Conservation (phyloP, 768 basidiomycete species). For the Pleurotus giganteus region DNA sequence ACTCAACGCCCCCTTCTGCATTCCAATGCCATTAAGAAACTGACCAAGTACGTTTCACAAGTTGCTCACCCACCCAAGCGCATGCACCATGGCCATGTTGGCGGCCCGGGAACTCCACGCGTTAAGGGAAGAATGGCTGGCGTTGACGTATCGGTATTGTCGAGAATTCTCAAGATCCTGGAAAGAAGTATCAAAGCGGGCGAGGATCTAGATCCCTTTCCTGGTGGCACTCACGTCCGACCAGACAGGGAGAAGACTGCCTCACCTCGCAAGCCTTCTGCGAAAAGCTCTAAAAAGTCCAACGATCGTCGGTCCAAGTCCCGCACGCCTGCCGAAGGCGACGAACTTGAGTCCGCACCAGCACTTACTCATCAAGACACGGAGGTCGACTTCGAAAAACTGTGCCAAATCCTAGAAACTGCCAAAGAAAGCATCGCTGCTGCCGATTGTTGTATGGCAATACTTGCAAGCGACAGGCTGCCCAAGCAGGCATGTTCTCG, state of each 20-base stretch:
- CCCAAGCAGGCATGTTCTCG: slow-evolving; percentile 72
- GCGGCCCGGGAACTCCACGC: slow-evolving; percentile 43
- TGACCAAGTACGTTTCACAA: slow-evolving; percentile 67
- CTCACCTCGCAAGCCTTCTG: slow-evolving; percentile 45
- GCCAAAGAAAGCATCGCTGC: slow-evolving; percentile 77
- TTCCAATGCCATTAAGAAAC: slow-evolving; percentile 57
- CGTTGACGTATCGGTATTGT: slow-evolving; percentile 60
- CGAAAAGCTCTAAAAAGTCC: slow-evolving; percentile 36
- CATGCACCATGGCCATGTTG: slow-evolving; percentile 43
- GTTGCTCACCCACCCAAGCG: slow-evolving; percentile 69
- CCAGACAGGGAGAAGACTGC: slow-evolving; percentile 16
- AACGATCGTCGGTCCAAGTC: slow-evolving; percentile 42
- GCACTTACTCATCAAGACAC: slow-evolving; percentile 29
- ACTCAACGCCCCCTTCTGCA: slow-evolving; percentile 59
- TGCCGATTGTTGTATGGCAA: slow-evolving; percentile 77
- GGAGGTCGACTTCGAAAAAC: slow-evolving; percentile 46
- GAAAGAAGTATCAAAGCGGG: slow-evolving; percentile 77
- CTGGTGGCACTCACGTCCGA: slow-evolving; percentile 19
- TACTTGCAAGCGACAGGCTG: slow-evolving; percentile 76
- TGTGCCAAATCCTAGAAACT: slow-evolving; percentile 53
- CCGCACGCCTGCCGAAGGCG: slow-evolving; percentile 37
- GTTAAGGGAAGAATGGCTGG: slow-evolving; percentile 60
- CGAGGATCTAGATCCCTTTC: slow-evolving; percentile 75
- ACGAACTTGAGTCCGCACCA: slow-evolving; percentile 24
- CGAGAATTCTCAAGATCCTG: slow-evolving; percentile 70